A percentile compares a stretch with the other conserved stretches of the same genome.
These are phyloP conservation scores for Simplicillium aogashimaense DNA, from an alignment of 2,329 filamentous ascomycete species.

Conservation along the genomic window DNA sequence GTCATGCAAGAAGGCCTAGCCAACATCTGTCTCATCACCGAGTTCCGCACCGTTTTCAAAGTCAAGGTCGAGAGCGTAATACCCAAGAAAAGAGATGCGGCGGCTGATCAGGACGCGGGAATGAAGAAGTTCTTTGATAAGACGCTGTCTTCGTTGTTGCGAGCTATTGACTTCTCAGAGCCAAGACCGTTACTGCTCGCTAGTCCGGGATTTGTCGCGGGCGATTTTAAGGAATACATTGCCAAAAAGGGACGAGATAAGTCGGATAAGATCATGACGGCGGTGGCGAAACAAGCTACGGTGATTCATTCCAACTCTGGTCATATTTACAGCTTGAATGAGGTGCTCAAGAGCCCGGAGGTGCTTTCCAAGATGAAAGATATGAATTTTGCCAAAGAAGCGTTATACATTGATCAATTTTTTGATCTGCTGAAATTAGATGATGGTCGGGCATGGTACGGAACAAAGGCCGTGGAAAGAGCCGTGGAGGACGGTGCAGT, in stretches of 20 bases:
- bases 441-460: constrained; percentile 87
- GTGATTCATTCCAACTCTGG: constrained; percentile 80
- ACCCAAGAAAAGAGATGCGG: constrained; percentile 56
- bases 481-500: constrained; percentile 84
- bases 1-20: constrained; percentile 87
- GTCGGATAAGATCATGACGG: constrained; percentile 59
- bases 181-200: constrained; percentile 72
- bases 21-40: constrained; percentile 74
- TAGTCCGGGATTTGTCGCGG: constrained; percentile 79
- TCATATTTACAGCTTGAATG: constrained; percentile 77
- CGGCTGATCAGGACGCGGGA: constrained; percentile 58
- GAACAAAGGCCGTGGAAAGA: constrained; percentile 67
- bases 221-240: constrained; percentile 68
- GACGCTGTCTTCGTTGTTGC: constrained; percentile 62
- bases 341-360: constrained; percentile 73
- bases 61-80: constrained; percentile 51
- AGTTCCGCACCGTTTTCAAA: constrained; percentile 68
- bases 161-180: constrained; percentile 65
- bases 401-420: constrained; percentile 75
- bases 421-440: constrained; percentile 69
- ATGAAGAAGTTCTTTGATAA: constrained; percentile 68
- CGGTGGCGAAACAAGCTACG: constrained; percentile 50
- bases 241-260: constrained; percentile 47
- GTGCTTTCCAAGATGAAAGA: constrained; percentile 70
- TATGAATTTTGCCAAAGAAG: constrained; percentile 81